A percentile compares a stretch with the other conserved stretches of the same genome.
These are phyloP conservation scores for Epichloe hybrida DNA, from an alignment of 2,329 filamentous ascomycete genomes.

Conservation along the genomic window DNA sequence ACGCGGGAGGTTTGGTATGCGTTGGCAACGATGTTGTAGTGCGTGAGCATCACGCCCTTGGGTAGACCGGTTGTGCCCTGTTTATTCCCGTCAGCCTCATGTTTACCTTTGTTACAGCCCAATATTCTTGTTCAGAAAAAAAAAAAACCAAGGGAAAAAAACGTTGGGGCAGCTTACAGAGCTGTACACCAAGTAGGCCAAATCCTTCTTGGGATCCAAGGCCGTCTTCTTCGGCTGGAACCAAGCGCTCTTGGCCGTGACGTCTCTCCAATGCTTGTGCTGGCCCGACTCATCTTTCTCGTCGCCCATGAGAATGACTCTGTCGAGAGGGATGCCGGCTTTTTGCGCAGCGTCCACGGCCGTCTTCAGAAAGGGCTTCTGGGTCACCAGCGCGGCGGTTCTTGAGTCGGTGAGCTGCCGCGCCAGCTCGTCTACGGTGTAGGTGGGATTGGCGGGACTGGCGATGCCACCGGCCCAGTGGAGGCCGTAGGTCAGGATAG, in stretches of 20 bases:
- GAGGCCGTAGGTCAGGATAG: slow-evolving; percentile 61
- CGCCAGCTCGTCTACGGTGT: slow-evolving; percentile 70
- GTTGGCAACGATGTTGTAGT: slow-evolving; percentile 73
- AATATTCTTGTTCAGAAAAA: no score
- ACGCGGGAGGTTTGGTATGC: slow-evolving; percentile 38
- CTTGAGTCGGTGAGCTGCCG: slow-evolving; percentile 71
- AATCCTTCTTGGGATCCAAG: slow-evolving; percentile 54
- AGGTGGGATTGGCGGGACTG: slow-evolving; percentile 79
- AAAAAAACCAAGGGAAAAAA: no score
- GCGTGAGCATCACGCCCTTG: slow-evolving; percentile 81
- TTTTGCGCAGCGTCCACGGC: slow-evolving; percentile 54
- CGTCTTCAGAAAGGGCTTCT: slow-evolving; percentile 48
- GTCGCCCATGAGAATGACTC: slow-evolving; percentile 66
- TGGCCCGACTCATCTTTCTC: slow-evolving; percentile 41
- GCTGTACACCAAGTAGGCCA: slow-evolving; percentile 78
- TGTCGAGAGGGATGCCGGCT: slow-evolving; percentile 56
- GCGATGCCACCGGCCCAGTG: slow-evolving; percentile 73
- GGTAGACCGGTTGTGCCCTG: slow-evolving; percentile 76
- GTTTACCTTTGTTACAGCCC: no score
- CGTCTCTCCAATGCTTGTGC: slow-evolving; percentile 59
- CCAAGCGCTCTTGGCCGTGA: slow-evolving; percentile 44
- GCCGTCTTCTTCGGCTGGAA: slow-evolving; percentile 41
- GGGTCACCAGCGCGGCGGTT: slow-evolving; percentile 64
- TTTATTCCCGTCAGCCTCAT: neutral
- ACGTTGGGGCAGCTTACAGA: slow-evolving; percentile 27